Conservation (phyloP, 2,329 filamentous ascomycete genomes). For the Rhinocladiella similis region DNA sequence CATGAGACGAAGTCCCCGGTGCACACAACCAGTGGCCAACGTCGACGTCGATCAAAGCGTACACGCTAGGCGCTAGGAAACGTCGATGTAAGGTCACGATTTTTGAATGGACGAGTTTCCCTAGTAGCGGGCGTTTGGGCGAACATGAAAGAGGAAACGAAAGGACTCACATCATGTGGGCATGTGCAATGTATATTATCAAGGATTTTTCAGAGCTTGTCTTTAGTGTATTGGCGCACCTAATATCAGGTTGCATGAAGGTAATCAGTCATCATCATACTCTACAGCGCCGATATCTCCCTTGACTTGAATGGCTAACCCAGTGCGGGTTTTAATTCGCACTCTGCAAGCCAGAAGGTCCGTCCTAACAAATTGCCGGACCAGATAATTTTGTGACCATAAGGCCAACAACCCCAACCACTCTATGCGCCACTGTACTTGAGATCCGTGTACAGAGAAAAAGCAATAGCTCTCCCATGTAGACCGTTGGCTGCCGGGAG, state of each 20-base stretch:
- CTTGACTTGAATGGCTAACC: neutral
- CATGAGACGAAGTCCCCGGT: neutral
- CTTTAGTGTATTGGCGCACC: no score
- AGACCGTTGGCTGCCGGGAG: no score
- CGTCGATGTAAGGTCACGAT: neutral
- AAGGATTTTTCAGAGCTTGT: no score
- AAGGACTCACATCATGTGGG: neutral
- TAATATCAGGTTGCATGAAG: neutral
- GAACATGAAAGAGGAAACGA: neutral
- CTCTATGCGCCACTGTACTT: neutral
- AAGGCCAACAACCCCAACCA: no score
- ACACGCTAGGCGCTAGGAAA: conserved; percentile 1
- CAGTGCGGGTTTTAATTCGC: neutral
- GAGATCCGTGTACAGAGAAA: neutral
- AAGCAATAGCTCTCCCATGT: neutral
- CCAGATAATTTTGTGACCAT: neutral
- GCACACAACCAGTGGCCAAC: neutral
- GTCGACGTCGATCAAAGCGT: conserved; percentile 6
- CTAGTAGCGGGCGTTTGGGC: neutral
- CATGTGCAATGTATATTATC: no score
- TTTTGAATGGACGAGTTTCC: neutral
- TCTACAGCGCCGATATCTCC: neutral
- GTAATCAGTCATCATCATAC: neutral
- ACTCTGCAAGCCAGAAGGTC: neutral
- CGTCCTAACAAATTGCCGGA: neutral